These are phyloP conservation scores for Salix brachista DNA, from an alignment of 345 rosid species.

Conservation along the genomic window DNA sequence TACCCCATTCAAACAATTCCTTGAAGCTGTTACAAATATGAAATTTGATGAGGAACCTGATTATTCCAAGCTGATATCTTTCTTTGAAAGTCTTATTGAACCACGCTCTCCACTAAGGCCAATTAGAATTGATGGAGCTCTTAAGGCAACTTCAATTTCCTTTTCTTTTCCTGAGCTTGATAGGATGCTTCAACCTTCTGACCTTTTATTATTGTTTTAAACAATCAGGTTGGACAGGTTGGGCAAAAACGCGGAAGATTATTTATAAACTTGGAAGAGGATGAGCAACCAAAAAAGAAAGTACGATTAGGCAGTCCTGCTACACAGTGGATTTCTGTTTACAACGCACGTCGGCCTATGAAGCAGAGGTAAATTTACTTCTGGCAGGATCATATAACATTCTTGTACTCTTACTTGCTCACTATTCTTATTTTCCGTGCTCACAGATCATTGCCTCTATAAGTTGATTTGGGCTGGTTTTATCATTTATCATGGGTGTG, in stretches of 20 bases:
- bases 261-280: conserved; percentile 29
- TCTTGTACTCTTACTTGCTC: background rate
- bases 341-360: conserved; percentile 32
- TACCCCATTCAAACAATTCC: conserved; percentile 28
- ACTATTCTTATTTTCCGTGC: background rate
- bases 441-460: background rate
- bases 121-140: conserved; percentile 33
- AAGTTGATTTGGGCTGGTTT: conserved; percentile 4
- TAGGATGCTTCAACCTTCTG: background rate
- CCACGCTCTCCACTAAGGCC: conserved; percentile 27
- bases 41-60: conserved; percentile 37
- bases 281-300: conserved; percentile 34
- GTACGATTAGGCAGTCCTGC: conserved; percentile 35
- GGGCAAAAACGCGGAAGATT: conserved; percentile 36
- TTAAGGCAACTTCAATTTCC: conserved; percentile 16
- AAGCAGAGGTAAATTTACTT: conserved; percentile 24
- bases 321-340: conserved; percentile 33
- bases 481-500: background rate
- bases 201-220: background rate
- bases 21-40: conserved; percentile 30
- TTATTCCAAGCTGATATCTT: conserved; percentile 28
- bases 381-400: background rate
- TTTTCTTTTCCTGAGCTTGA: background rate
- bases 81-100: conserved; percentile 29
- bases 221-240: conserved; percentile 19